Evolutionary conservation across 495 filamentous ascomycete genomes (phyloP).

Genomic region (Thozetella sp.): DNA sequence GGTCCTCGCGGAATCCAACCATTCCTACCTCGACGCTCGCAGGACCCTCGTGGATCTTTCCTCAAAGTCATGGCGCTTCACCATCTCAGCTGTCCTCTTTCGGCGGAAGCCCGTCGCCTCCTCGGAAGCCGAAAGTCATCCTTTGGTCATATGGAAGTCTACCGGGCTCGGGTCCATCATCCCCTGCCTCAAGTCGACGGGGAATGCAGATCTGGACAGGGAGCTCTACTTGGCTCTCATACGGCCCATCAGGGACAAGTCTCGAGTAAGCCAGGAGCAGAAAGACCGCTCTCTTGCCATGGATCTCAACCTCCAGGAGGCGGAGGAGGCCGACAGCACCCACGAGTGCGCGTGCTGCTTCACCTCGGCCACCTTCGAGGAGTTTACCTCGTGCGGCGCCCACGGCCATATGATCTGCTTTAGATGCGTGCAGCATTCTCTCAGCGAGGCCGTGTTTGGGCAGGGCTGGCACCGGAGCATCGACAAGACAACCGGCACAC

Average conservation of each 20-base stretch:
- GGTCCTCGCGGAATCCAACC: conserved; percentile 89
- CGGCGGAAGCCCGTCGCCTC: conserved; percentile 65
- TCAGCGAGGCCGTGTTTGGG: conserved; percentile 86
- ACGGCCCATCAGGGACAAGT: conserved; percentile 57
- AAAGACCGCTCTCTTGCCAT: conserved; percentile 66
- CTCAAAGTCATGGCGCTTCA: conserved; percentile 83
- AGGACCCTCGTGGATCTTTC: conserved; percentile 74
- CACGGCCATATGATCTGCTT: conserved; percentile 85
- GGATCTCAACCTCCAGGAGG: conserved; percentile 74
- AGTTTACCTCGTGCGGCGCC: conserved; percentile 73
- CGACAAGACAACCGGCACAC: conserved; percentile 64
- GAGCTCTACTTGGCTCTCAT: conserved; percentile 76
- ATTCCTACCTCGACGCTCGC: conserved; percentile 79
- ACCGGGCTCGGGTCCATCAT: conserved; percentile 43
- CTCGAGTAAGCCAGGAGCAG: conserved; percentile 57
- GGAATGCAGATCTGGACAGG: conserved; percentile 74
- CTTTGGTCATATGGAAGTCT: conserved; percentile 66
- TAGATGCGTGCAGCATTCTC: conserved; percentile 74
- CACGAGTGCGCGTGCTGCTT: conserved; percentile 95
- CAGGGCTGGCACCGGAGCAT: conserved; percentile 89
- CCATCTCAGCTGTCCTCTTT: conserved; percentile 72
- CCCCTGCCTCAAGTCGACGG: conserved; percentile 70
- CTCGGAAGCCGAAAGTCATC: conserved; percentile 52
- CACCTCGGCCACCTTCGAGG: conserved; percentile 74
- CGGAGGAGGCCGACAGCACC: conserved; percentile 66